These are phyloP conservation scores for Starmerella floricola DNA, from an alignment of 805 yeast species.

Conservation along the genomic window DNA sequence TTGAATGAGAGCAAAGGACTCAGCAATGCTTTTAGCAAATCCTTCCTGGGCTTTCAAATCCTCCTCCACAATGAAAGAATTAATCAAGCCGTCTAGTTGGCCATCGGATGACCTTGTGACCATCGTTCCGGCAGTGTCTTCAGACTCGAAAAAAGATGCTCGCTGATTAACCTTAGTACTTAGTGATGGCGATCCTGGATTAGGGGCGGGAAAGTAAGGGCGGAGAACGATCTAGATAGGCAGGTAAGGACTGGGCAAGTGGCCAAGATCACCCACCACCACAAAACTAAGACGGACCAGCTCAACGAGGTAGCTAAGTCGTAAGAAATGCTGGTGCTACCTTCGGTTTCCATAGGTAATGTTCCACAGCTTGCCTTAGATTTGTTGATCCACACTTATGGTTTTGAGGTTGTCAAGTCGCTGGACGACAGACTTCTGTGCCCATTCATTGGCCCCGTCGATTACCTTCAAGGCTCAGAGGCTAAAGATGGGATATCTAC, in stretches of 20 bases:
- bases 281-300: no score
- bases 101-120: no score
- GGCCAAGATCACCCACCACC: no score
- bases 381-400: constrained; percentile 52
- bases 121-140: no score
- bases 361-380: constrained; percentile 77
- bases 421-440: constrained; percentile 52
- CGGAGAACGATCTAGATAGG: no score
- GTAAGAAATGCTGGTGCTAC: constrained; percentile 41
- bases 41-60: constrained; percentile 1
- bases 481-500: constrained; percentile 37
- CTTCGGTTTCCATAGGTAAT: constrained; percentile 77
- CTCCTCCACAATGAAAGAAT: constrained; percentile 22
- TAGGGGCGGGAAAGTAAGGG: no score
- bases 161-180: no score
- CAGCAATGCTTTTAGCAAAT: constrained; percentile 6
- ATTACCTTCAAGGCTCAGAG: constrained; percentile 30
- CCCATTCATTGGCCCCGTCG: constrained; percentile 78
- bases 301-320: no score
- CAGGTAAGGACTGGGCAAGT: no score
- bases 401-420: constrained; percentile 40
- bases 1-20: constrained; percentile 9
- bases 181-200: no score
- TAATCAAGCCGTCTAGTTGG: constrained; percentile 20
- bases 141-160: no score